Evolutionary conservation across 306 rosid genomes (phyloP), one percentile per base, ranked within the genome.

Genomic region (Mimosa pudica): DNA sequence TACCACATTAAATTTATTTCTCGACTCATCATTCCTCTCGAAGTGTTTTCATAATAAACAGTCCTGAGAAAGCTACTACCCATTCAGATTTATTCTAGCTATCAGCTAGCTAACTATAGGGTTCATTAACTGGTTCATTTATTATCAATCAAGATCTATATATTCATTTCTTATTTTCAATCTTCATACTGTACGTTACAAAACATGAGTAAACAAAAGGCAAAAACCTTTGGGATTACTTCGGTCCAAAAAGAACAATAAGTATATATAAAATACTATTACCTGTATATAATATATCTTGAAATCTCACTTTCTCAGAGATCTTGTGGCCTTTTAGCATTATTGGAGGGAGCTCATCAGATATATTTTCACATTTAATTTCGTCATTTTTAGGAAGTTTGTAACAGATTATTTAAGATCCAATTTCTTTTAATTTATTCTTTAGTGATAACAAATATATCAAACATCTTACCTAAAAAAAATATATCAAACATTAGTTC

Each of bases 291-390:
- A 24, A 24, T 24, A 18, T 8, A 8, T 54, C 70, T 12, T 44
- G 18, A 74, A 18, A 81, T 81, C 76, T 74, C 63, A 68, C 71
- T 74, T 48, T 54, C 45, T 12, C 62, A 16, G 57, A 68, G 80
- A 81, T 81, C 64, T 67, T 74, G 71, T 66, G 71, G 18, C 76
- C 80, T 81, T 74, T 58, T 81, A 70, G 67, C 77, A 52, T 48
- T 33, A 52, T 48, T 33, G 73, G 77, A 76, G 70, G 77, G 84
- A 76, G 33, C 84, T 14, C 60, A 68, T 51, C 57, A 55, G 10
- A 48, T 33, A 33, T 32, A 13, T 63, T 63, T 62, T 20, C 61
- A 5, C 61, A 57, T 57, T 18, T 51, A 51, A 51, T 51, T 57
- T 8, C 33, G 8, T 2, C 41, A 16, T 61, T 30, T 13, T 52